Evolutionary conservation across 352 stramenopile species (phyloP), one percentile per base, ranked within the genome.

Genomic region (Pythium plurisporium): DNA sequence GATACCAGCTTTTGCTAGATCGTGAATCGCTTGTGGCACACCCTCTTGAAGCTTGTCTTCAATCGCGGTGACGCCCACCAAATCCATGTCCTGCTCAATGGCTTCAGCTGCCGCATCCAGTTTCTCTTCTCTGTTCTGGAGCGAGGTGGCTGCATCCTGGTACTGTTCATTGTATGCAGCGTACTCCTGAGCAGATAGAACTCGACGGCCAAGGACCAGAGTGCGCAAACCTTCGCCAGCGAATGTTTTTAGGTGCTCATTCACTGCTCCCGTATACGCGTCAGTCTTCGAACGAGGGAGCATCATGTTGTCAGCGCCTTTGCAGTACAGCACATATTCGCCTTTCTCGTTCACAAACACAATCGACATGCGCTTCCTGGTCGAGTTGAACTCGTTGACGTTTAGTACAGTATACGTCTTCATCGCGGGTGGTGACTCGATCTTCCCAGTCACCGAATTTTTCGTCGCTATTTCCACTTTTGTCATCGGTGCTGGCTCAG

Each of bases 321-420:
- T 95, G 65, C 76, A 87, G 46, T 86, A 87, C 26, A 91, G 58
- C 34, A 87, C 43, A 23, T 83, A 78, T 48, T 83, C 55, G 11
- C 49, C 31, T 9, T 66, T 72, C 1, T 73, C 67, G 31, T 78
- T 79, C 26, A 92, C 65, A 12, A 96, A 79, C 22, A 99, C 70
- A 19, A 99, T 88, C 12, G 92, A 98, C 96, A 99, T 99, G 46
- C 97, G 78, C 68, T 99, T 99, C n/a, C 97, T 75, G 23, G 96
- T 81, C 38, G 88, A 97, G 53, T 86, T 91, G 67, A 93, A 93
- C 69, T 93, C 82, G 53, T 86, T 87, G 23, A 93, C 74, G 60
- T 91, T 87, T 22, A 93, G 55, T n/a, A 91, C 76, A 26, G 68
- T 81, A 52, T 77, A 87, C 27, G 25, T 52, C 34, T 73, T 62